Percentiles rank a stretch among this genome's conserved stretches.
Conservation (phyloP, 768 basidiomycete genomes). For the Collybiopsis luxurians region DNA sequence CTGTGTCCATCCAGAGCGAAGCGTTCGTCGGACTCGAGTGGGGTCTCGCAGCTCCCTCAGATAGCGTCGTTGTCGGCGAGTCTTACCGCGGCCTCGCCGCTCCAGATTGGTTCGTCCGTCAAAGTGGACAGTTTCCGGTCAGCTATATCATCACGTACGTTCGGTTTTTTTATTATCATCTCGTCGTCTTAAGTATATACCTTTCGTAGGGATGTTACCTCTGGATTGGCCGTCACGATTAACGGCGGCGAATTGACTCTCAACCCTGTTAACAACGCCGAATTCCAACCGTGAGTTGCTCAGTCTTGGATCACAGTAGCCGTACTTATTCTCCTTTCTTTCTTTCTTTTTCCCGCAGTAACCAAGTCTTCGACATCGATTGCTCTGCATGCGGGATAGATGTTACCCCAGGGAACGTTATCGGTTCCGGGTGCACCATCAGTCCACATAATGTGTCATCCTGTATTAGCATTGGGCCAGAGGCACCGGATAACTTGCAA, state of each 20-base stretch:
- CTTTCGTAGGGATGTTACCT: not conserved
- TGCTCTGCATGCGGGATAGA: not conserved
- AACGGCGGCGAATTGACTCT: not conserved
- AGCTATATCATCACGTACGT: slow-evolving; percentile 1
- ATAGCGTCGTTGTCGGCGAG: not conserved
- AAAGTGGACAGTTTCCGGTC: not conserved
- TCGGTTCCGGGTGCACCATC: not conserved
- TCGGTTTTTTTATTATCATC: no score
- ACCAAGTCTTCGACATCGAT: not conserved
- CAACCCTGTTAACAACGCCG: not conserved
- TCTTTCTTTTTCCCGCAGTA: no score
- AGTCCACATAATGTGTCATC: not conserved
- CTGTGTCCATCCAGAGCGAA: not conserved
- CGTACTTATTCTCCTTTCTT: not conserved
- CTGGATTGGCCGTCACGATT: not conserved
- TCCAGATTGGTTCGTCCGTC: not conserved
- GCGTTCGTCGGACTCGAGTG: not conserved
- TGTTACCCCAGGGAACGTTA: not conserved
- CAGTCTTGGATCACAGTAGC: no score
- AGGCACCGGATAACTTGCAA: not conserved
- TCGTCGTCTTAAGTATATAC: no score
- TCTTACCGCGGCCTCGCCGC: not conserved
- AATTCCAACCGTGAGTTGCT: not conserved
- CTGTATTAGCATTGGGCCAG: not conserved
- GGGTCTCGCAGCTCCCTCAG: not conserved